Evolutionary conservation across 768 basidiomycete genomes (phyloP).

Genomic region (Serendipita vermifera): DNA sequence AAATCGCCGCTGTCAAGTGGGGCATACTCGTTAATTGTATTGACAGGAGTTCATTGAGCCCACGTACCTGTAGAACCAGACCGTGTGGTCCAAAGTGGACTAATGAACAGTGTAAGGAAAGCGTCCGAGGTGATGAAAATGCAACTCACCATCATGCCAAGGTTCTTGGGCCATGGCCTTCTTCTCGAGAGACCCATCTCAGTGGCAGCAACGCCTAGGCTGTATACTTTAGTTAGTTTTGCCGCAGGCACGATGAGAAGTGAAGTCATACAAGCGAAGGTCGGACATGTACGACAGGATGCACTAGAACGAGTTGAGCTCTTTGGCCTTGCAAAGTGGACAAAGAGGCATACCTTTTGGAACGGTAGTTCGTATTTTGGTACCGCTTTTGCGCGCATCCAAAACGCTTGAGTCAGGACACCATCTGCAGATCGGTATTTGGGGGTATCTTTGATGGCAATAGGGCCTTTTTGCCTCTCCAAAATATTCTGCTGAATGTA

Average conservation of each 20-base stretch:
- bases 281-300: constrained; percentile 73
- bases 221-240: constrained; percentile 22
- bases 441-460: constrained; percentile 44
- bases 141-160: constrained; percentile 49
- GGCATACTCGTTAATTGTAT: background rate
- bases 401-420: constrained; percentile 46
- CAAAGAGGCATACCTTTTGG: constrained; percentile 45
- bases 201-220: constrained; percentile 42
- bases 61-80: constrained; percentile 64
- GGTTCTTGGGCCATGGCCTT: constrained; percentile 35
- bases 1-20: constrained; percentile 44
- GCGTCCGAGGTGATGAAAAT: constrained; percentile 2
- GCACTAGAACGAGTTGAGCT: constrained; percentile 32
- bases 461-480: constrained; percentile 58
- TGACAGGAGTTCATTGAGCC: background rate
- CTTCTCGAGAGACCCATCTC: constrained; percentile 42
- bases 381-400: constrained; percentile 64
- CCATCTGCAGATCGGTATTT: constrained; percentile 30
- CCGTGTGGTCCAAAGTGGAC: constrained; percentile 67
- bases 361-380: constrained; percentile 56
- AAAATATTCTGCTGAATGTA: constrained; percentile 27
- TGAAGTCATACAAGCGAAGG: constrained; percentile 49
- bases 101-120: constrained; percentile 18
- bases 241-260: background rate
- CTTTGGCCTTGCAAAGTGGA: background rate